phyloP scores from a whole-genome alignment of 2,329 filamentous ascomycete genomes.

The Clonostachys chloroleuca region DNA sequence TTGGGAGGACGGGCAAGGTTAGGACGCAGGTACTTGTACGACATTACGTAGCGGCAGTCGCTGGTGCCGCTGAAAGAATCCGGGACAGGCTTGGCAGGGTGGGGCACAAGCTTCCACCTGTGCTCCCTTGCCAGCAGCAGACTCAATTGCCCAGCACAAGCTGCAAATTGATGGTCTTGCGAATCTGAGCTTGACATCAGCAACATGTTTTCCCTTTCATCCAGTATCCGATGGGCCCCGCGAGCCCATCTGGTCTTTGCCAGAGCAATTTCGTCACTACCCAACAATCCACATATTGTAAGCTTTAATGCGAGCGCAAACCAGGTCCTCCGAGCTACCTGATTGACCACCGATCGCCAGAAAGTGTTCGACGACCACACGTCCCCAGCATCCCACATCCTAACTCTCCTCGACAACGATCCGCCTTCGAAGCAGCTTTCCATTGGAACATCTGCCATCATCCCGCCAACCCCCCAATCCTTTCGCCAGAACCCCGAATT shows the following conservation, averaged over 20 bases:
- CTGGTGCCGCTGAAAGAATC: too few species aligned
- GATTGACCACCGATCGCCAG: slow-evolving; percentile 24
- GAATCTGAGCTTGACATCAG: too few species aligned
- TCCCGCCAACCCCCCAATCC: slow-evolving; percentile 58
- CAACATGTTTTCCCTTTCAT: not conserved
- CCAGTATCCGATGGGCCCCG: slow-evolving; percentile 11
- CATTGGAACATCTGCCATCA: slow-evolving; percentile 51
- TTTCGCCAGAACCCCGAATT: slow-evolving; percentile 58
- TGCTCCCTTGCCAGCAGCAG: too few species aligned
- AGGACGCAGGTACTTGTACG: too few species aligned
- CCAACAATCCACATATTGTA: slow-evolving; percentile 50
- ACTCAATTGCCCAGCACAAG: too few species aligned
- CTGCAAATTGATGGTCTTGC: too few species aligned
- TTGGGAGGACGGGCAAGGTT: too few species aligned
- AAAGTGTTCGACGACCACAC: slow-evolving; percentile 51
- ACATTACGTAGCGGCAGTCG: too few species aligned
- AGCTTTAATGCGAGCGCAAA: slow-evolving; percentile 14
- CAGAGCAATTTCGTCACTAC: slow-evolving; percentile 38
- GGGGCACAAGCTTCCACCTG: too few species aligned
- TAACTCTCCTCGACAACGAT: slow-evolving; percentile 54
- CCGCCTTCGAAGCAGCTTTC: slow-evolving; percentile 50
- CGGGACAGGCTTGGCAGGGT: too few species aligned
- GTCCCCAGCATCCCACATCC: slow-evolving; percentile 41
- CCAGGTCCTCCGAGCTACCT: slow-evolving; percentile 3
- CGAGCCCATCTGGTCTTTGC: slow-evolving; percentile 9